Evolutionary conservation across 1,284 basidiomycete species (phyloP), one percentile per base, ranked within the genome.

Genomic region (Fomitiporia mediterranea): DNA sequence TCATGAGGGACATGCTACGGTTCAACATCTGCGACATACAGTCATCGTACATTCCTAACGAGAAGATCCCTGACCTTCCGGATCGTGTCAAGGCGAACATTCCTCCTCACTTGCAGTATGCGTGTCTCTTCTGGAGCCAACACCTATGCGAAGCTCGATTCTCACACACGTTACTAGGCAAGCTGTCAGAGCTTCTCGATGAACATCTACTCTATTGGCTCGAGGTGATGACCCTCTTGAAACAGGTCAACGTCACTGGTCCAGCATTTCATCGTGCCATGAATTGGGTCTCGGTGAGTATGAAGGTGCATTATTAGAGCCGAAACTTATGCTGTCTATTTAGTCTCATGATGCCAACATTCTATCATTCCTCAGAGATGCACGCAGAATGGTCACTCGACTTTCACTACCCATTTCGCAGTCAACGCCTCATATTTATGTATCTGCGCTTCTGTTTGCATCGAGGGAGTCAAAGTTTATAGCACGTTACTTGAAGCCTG

Each of bases 341-440:
- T 23, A 50, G 48, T 1, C 30, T n/a, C 1, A 50, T 4, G 35
- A 34, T 34, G 19, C 25, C 13, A 23, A 19, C 3, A 21, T 34
- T 4, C 6, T 30, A 13, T 50, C 48, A 8, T 50, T 50, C 21
- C 32, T 32, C 9, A n/a, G n/a, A 11, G 46, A 30, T n/a, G 46
- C 46, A n/a, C 17, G 46, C 28, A 25, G 32, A 1, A 62, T 66
- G 52, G 39, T 63, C 11, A 43, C 28, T 17, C 49, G n/a, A 19
- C 64, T 57, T 51, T 53, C 39, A 8, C 32, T 25, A 2, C 53
- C 59, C 9, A 51, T 51, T 38, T 17, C 28, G 23, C 9, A 51
- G 19, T 21, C n/a, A 13, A n/a, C 32, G 5, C 35, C 49, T 2
- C 49, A 51, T 21, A n/a, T 51, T 19, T 51, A 51, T 32, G 21